These are phyloP conservation scores for Dichotomocladium elegans DNA, from an alignment of 371 early-diverging fungal species.

Conservation along the genomic window DNA sequence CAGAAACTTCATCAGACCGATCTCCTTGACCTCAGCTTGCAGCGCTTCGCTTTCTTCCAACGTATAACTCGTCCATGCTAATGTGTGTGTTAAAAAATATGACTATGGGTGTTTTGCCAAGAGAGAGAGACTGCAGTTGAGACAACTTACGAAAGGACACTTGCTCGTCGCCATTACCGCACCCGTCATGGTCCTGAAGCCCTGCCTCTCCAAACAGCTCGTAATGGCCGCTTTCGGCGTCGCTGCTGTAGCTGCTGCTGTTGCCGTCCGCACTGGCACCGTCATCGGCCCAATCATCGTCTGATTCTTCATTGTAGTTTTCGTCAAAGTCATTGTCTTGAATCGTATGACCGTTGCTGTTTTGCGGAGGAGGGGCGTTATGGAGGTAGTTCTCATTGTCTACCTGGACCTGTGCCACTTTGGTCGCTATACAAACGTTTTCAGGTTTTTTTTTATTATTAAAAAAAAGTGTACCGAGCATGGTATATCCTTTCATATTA, in stretches of 20 bases:
- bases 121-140: too few relatives aligned
- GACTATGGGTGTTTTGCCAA: too few relatives aligned
- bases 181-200: slow-evolving; percentile 26
- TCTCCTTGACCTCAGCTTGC: slow-evolving; percentile 30
- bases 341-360: background rate
- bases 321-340: slow-evolving; percentile 24
- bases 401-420: background rate
- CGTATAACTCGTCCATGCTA: slow-evolving; percentile 39
- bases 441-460: background rate
- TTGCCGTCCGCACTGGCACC: slow-evolving; percentile 16
- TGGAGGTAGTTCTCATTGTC: background rate
- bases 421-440: too few relatives aligned
- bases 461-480: background rate
- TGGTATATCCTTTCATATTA: background rate
- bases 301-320: slow-evolving; percentile 44
- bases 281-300: slow-evolving; percentile 43
- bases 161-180: slow-evolving; percentile 12
- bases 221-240: slow-evolving; percentile 10
- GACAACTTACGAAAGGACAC: slow-evolving; percentile 7
- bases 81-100: too few relatives aligned
- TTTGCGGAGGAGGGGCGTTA: background rate
- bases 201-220: slow-evolving; percentile 22
- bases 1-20: slow-evolving; percentile 48
- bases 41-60: slow-evolving; percentile 32
- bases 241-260: slow-evolving; percentile 19